phyloP scores from a whole-genome alignment of 305 asterid genomes.

The Plantago rigida region DNA sequence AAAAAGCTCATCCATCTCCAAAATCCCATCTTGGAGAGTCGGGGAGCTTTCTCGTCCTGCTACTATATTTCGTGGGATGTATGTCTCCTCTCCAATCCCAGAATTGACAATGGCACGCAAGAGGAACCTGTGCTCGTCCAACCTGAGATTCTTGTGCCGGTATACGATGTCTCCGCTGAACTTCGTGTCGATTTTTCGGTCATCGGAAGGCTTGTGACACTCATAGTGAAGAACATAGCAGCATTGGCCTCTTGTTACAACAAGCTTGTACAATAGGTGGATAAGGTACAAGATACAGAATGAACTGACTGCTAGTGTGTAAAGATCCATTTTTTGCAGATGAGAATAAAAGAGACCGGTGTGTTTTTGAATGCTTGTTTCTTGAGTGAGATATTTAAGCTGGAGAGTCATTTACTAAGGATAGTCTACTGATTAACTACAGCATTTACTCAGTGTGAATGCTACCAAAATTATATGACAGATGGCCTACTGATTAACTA shows the following conservation, averaged over 20 bases:
- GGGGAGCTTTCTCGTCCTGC: conserved; percentile 30
- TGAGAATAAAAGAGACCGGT: neutral
- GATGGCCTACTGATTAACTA: neutral
- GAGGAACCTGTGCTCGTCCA: conserved; percentile 29
- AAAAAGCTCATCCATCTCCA: conserved; percentile 35
- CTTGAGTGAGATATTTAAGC: neutral
- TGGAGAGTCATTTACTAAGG: neutral
- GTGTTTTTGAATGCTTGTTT: neutral
- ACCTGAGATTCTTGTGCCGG: conserved; percentile 35
- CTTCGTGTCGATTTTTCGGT: conserved; percentile 31
- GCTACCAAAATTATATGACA: neutral
- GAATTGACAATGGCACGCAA: conserved; percentile 34
- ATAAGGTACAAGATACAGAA: conserved; percentile 16
- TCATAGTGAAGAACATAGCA: conserved; percentile 38
- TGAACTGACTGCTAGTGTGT: conserved; percentile 7
- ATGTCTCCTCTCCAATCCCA: conserved; percentile 40
- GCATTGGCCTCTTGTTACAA: conserved; percentile 11
- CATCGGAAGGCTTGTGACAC: conserved; percentile 38
- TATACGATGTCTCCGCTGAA: conserved; percentile 28
- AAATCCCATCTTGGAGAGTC: conserved; percentile 27
- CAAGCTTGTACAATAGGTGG: conserved; percentile 20
- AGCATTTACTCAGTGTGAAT: conserved; percentile 1
- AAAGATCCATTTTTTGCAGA: conserved; percentile 25
- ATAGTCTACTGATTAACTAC: neutral
- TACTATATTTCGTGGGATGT: conserved; percentile 34